Evolutionary conservation across 2,329 filamentous ascomycete genomes (phyloP).

Genomic region (Cladophialophora bantiana): DNA sequence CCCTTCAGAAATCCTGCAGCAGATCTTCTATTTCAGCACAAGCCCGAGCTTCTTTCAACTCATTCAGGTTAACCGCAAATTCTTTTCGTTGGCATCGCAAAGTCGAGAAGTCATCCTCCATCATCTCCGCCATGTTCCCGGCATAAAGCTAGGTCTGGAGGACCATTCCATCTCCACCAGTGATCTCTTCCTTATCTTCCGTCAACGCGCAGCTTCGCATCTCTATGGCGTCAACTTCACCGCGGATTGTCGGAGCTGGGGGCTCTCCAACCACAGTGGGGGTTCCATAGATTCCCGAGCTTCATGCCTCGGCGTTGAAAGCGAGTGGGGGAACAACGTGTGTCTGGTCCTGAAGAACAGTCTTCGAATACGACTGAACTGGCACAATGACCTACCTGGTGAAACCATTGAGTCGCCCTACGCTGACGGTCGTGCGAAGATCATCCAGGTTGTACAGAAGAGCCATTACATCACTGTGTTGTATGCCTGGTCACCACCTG

Average conservation of each 20-base stretch:
- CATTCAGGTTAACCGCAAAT: slow-evolving; percentile 46
- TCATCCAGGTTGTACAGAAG: slow-evolving; percentile 33
- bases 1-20: slow-evolving; percentile 51
- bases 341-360: slow-evolving; percentile 46
- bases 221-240: slow-evolving; percentile 49
- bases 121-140: slow-evolving; percentile 49
- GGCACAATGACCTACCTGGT: slow-evolving; percentile 10
- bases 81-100: slow-evolving; percentile 47
- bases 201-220: slow-evolving; percentile 43
- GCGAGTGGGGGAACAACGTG: slow-evolving; percentile 35
- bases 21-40: slow-evolving; percentile 46
- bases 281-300: slow-evolving; percentile 46
- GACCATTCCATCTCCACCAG: slow-evolving; percentile 29
- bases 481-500: slow-evolving; percentile 25
- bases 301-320: slow-evolving; percentile 42
- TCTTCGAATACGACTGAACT: slow-evolving; percentile 43
- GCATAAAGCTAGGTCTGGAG: slow-evolving; percentile 39
- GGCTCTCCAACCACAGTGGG: slow-evolving; percentile 36
- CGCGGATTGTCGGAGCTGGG: slow-evolving; percentile 43
- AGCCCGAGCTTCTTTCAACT: slow-evolving; percentile 49
- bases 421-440: slow-evolving; percentile 25
- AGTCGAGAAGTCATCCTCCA: slow-evolving; percentile 48
- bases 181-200: slow-evolving; percentile 46
- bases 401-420: slow-evolving; percentile 25
- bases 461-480: slow-evolving; percentile 20